phyloP scores from a whole-genome alignment of 1,284 basidiomycete genomes.

The Xerocomus alliaceus region DNA sequence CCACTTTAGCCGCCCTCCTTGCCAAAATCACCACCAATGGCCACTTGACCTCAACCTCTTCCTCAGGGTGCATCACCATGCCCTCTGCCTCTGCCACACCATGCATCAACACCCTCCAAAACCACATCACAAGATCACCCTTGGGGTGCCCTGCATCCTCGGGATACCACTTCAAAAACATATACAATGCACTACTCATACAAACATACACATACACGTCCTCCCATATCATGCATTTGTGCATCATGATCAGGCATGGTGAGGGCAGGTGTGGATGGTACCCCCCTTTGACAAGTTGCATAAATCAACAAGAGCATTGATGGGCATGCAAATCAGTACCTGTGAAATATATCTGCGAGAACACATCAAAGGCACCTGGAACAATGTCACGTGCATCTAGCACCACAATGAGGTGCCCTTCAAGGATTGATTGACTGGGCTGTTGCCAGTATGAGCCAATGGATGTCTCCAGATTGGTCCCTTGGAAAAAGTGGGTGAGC shows the following conservation, averaged over 20 bases:
- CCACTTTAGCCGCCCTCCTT: constrained; percentile 38
- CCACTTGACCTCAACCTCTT: constrained; percentile 73
- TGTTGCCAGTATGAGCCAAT: constrained; percentile 82
- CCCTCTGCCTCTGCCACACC: constrained; percentile 43
- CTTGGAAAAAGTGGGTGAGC: constrained; percentile 70
- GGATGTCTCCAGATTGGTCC: constrained; percentile 56
- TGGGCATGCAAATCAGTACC: constrained; percentile 15
- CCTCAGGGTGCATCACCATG: constrained; percentile 45
- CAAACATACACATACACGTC: constrained; percentile 73
- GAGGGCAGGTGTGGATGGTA: constrained; percentile 53
- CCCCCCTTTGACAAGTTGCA: no score
- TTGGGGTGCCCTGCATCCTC: constrained; percentile 55
- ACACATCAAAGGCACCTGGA: constrained; percentile 46
- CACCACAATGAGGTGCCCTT: constrained; percentile 72
- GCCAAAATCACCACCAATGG: constrained; percentile 73
- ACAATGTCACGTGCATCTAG: constrained; percentile 59
- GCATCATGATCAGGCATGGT: constrained; percentile 63
- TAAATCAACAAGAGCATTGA: not conserved
- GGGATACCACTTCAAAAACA: constrained; percentile 71
- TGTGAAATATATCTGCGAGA: constrained; percentile 44
- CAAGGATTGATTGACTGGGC: constrained; percentile 80
- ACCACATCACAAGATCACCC: constrained; percentile 71
- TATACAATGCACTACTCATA: constrained; percentile 77
- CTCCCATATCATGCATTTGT: constrained; percentile 66
- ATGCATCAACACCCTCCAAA: constrained; percentile 60